Base-by-base conservation (phyloP, 176 grass and related monocot species). In the Triticum urartu region DNA sequence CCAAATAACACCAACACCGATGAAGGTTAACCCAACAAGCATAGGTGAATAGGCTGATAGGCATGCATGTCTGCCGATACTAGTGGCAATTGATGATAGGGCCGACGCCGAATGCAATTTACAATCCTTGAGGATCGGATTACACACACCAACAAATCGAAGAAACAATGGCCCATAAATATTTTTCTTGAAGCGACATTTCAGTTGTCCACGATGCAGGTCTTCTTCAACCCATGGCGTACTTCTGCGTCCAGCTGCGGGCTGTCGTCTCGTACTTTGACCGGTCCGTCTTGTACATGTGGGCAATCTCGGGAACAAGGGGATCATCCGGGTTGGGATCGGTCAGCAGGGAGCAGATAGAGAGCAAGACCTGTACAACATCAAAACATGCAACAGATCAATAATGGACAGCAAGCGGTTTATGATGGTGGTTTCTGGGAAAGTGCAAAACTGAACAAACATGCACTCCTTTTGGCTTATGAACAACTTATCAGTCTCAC, bases 181-280 rank as follows among this genome's bases (percentile, higher is more conserved):
- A 68, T 48, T 81, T 58, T 77, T 63, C 50, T 91, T 60, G 61
- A 75, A 77, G 75, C 21, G 48, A 75, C 81, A 80, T 38, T 0
- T 5, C 76, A 50, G n/a, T 56, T 4, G 28, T 54, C 74, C 4
- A 65, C 17, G 30, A 48, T 11, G 9, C 68, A 80, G 33, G 39
- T 42, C 7, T 36, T 42, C 7, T 36, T 85, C 6, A 93, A 35
- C 91, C 86, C 91, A 93, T 93, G 34, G 91, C 91, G 1, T 93
- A 93, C 17, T 93, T 93, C 89, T 93, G 91, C 3, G 91, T 88
- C 91, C 91, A 93, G 91, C 86, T 91, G 84, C 91, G 91, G 26
- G 91, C 88, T 34, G 91, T 93, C 39, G 83, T 54, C 64, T 93
- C 91, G 0, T 93, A 93, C 68, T 93, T 93, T 0, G 83, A 42